phyloP scores from a whole-genome alignment of 768 basidiomycete species.

The Mycena belliarum region DNA sequence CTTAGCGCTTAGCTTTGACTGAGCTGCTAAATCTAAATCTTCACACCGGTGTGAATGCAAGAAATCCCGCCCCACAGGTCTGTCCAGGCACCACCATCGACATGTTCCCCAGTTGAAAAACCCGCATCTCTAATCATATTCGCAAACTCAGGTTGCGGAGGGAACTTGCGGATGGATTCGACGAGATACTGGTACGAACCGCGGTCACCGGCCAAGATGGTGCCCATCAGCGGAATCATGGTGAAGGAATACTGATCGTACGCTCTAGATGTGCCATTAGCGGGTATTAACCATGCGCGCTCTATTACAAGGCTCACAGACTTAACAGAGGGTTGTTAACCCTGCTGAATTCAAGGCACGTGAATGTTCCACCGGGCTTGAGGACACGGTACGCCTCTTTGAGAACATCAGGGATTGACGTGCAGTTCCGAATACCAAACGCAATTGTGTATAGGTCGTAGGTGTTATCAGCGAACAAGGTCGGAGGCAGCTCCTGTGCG shows the following conservation, averaged over 20 bases:
- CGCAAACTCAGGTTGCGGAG: slow-evolving; percentile 84
- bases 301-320: slow-evolving; percentile 55
- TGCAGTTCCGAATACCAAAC: slow-evolving; percentile 97
- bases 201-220: slow-evolving; percentile 92
- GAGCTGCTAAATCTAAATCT: slow-evolving; percentile 46
- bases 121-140: slow-evolving; percentile 87
- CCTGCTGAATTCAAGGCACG: slow-evolving; percentile 94
- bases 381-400: slow-evolving; percentile 90
- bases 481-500: slow-evolving; percentile 73
- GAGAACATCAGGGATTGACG: slow-evolving; percentile 85
- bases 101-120: slow-evolving; percentile 70
- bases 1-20: no score
- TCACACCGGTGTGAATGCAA: slow-evolving; percentile 82
- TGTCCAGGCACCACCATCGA: slow-evolving; percentile 82
- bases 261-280: slow-evolving; percentile 49
- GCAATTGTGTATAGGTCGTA: slow-evolving; percentile 98
- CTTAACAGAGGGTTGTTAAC: slow-evolving; percentile 86
- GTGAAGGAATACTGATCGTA: slow-evolving; percentile 97
- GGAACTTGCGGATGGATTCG: slow-evolving; percentile 95
- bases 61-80: slow-evolving; percentile 90
- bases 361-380: slow-evolving; percentile 94
- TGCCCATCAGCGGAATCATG: slow-evolving; percentile 93
- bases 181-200: slow-evolving; percentile 97
- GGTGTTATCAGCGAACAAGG: slow-evolving; percentile 74
- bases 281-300: background rate